Evolutionary conservation across 73 alveolate genomes (phyloP), one percentile per base, ranked within the genome.

Genomic region (Paramecium primaurelia): DNA sequence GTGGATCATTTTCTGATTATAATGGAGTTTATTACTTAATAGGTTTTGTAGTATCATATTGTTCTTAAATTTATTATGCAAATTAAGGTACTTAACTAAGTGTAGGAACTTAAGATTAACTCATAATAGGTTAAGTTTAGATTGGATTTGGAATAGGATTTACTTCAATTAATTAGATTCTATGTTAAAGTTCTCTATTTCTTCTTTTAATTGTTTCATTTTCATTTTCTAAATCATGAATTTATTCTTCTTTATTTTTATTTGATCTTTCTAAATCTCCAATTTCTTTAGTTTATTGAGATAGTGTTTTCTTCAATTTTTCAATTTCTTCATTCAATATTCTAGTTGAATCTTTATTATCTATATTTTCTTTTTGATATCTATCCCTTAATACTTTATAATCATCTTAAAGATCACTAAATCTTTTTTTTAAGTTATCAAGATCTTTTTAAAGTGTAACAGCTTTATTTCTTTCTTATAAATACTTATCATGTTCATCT

Each of bases 391-490:
- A 47, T 14, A 44, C 51, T 88, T 88, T 88, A 44, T 69, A 69
- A 45, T 88, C 93, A 69, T 88, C 93, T 26, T 64, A 30, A 20
- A 88, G 80, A 37, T 88, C 93, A 88, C 73, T 88, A 32, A 26
- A 88, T 54, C 93, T 88, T 38, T 88, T 69, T 26, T 88, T 88
- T 6, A 88, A 34, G 28, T 88, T 44, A 88, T 88, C 93, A 68
- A 69, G 34, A 45, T 88, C 93, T 16, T 68, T 88, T 88, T 64
- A 47, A 8, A 71, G 9, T 69, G 86, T 38, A 12, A 88, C 71
- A 20, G 93, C 86, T n/a, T 71, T 88, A 71, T 88, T 88, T 88
- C 93, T 88, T 30, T 88, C 93, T 12, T 68, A 36, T 18, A 88
- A 44, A 71, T 69, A 88, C 51, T 71, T 88, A 71, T 88, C 93